Conservation (phyloP, 1,284 basidiomycete genomes). For the Melampsora abietis-canadensis region DNA sequence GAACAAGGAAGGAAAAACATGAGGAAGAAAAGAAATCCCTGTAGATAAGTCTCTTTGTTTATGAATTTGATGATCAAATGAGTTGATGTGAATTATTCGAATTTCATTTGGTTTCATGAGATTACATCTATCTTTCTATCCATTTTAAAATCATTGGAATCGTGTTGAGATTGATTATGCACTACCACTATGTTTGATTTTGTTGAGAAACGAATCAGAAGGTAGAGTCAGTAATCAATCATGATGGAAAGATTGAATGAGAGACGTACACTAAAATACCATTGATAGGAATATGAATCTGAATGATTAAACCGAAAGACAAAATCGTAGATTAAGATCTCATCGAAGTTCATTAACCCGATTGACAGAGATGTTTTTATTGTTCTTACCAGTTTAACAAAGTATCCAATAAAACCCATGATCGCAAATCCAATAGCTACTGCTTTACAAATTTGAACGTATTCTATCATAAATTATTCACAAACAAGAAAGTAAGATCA, state of each 20-base stretch:
- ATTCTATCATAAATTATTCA: slow-evolving; percentile 63
- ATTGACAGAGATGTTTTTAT: background rate
- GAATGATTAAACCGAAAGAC: background rate
- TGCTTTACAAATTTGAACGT: slow-evolving; percentile 83
- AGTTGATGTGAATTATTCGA: too few relatives aligned
- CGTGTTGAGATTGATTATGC: too few relatives aligned
- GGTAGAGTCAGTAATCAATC: too few relatives aligned
- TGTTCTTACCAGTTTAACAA: slow-evolving; percentile 68
- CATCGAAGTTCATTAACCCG: background rate
- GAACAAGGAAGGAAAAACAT: too few relatives aligned
- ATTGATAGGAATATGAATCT: slow-evolving; percentile 80
- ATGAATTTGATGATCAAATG: too few relatives aligned
- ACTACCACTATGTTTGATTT: too few relatives aligned
- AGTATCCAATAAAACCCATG: slow-evolving; percentile 97
- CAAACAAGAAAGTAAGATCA: background rate
- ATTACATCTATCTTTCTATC: too few relatives aligned
- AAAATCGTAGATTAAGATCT: background rate
- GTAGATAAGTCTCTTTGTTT: too few relatives aligned
- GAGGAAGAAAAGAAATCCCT: too few relatives aligned
- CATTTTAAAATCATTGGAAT: too few relatives aligned
- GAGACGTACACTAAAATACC: slow-evolving; percentile 38
- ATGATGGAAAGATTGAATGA: background rate
- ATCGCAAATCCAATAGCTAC: slow-evolving; percentile 91
- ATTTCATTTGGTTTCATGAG: too few relatives aligned
- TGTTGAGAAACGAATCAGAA: too few relatives aligned